phyloP scores from a whole-genome alignment of 768 basidiomycete genomes.

The Suillus plorans region DNA sequence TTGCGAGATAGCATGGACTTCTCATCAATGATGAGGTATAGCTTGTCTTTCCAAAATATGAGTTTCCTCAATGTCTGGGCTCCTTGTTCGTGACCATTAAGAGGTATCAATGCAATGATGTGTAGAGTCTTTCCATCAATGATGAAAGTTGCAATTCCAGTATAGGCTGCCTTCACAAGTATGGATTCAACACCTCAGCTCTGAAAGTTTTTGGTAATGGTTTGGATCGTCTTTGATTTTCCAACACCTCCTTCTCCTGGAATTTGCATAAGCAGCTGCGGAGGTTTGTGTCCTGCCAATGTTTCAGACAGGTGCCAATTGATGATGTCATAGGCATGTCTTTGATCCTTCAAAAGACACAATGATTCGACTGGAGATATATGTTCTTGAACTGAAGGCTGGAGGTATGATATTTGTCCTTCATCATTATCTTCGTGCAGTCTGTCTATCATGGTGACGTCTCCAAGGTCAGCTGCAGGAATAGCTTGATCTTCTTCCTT shows the following conservation, averaged over 20 bases:
- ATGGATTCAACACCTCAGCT: background rate
- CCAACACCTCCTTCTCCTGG: conserved; percentile 45
- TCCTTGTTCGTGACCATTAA: background rate
- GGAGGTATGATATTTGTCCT: no score
- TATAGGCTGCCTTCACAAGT: conserved; percentile 37
- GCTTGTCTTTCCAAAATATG: conserved; percentile 2
- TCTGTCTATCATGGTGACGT: no score
- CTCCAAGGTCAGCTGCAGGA: no score
- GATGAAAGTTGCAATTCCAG: conserved; percentile 40
- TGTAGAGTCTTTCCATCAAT: conserved; percentile 39
- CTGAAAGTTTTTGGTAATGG: conserved; percentile 32
- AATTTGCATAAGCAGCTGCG: conserved; percentile 38
- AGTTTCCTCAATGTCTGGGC: background rate
- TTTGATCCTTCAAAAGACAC: background rate
- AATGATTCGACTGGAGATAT: background rate
- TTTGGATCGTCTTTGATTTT: conserved; percentile 42
- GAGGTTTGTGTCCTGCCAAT: conserved; percentile 14
- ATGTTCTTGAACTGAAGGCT: no score
- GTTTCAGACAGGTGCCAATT: conserved; percentile 24
- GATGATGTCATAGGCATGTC: conserved; percentile 37
- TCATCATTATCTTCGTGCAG: no score
- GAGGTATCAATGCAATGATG: conserved; percentile 30
- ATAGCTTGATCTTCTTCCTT: no score
- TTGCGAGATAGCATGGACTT: conserved; percentile 18
- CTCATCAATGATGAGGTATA: conserved; percentile 36